Percentiles rank a stretch among this genome's conserved stretches.
These are phyloP conservation scores for Zoysia pacifica DNA, from an alignment of 176 grass and related monocot species.

Conservation along the genomic window DNA sequence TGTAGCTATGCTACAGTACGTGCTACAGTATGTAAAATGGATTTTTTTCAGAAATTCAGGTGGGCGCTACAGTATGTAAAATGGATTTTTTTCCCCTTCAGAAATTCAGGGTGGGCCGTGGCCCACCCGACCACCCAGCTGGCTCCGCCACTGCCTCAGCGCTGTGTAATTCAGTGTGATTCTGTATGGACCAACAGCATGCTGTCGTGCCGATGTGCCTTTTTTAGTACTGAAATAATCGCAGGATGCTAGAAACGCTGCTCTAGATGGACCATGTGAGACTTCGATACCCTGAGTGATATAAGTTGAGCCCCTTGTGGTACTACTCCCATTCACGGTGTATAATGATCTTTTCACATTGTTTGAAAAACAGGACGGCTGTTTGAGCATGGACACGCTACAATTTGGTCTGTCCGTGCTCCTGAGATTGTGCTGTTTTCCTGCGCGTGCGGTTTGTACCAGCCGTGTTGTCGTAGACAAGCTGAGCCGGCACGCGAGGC, in stretches of 20 bases:
- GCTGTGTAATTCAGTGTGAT: conserved; percentile 44
- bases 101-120: too few species aligned
- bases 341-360: not conserved
- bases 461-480: too few species aligned
- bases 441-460: too few species aligned
- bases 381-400: too few species aligned
- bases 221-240: conserved; percentile 37
- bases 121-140: too few species aligned
- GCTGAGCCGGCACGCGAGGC: too few species aligned
- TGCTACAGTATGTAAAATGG: too few species aligned
- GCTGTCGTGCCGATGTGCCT: not conserved
- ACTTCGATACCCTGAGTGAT: not conserved
- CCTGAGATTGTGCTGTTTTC: not conserved
- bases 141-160: not conserved
- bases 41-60: too few species aligned
- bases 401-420: not conserved
- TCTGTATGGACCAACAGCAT: conserved; percentile 10
- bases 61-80: too few species aligned
- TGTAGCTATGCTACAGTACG: too few species aligned
- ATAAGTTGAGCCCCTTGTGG: not conserved
- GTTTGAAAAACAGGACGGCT: not conserved
- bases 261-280: conserved; percentile 6
- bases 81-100: too few species aligned
- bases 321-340: not conserved
- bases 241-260: not conserved